Percentiles rank a stretch among this genome's conserved stretches.
Evolutionary conservation across 345 rosid genomes (phyloP).

Genomic region (Ailanthus altissimus): DNA sequence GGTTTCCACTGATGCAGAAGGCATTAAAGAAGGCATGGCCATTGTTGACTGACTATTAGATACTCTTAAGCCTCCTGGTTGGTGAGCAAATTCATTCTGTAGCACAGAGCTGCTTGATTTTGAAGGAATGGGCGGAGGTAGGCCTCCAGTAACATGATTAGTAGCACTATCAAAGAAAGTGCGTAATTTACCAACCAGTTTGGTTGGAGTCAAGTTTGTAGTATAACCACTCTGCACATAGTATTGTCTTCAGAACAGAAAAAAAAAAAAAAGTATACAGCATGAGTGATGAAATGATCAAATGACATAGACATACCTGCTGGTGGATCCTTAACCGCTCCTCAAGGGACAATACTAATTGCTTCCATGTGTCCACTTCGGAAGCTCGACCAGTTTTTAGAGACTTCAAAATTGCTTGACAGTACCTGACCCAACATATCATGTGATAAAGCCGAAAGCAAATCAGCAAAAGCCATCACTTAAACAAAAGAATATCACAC

Average conservation of each 20-base stretch:
- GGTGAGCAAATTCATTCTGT: slow-evolving; percentile 40
- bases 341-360: slow-evolving; percentile 53
- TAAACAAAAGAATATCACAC: slow-evolving; percentile 27
- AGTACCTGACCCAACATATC: slow-evolving; percentile 49
- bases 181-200: slow-evolving; percentile 63
- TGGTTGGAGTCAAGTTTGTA: slow-evolving; percentile 57
- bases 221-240: slow-evolving; percentile 60
- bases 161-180: slow-evolving; percentile 66
- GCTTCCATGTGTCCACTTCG: slow-evolving; percentile 66
- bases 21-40: slow-evolving; percentile 50
- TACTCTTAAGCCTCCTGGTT: slow-evolving; percentile 37
- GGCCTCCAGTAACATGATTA: slow-evolving; percentile 63
- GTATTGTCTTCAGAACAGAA: slow-evolving; percentile 15
- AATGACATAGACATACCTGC: slow-evolving; percentile 48
- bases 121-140: slow-evolving; percentile 66
- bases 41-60: slow-evolving; percentile 54
- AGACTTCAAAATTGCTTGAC: slow-evolving; percentile 69
- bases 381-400: slow-evolving; percentile 62
- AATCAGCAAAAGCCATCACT: slow-evolving; percentile 1
- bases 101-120: slow-evolving; percentile 34
- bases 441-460: slow-evolving; percentile 16
- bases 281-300: slow-evolving; percentile 9
- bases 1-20: slow-evolving; percentile 58
- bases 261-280: slow-evolving; percentile 13
- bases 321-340: slow-evolving; percentile 70